Evolutionary conservation across 2,329 filamentous ascomycete species (phyloP), one percentile per base, ranked within the genome.

Genomic region (Lasiodiplodia sp.): DNA sequence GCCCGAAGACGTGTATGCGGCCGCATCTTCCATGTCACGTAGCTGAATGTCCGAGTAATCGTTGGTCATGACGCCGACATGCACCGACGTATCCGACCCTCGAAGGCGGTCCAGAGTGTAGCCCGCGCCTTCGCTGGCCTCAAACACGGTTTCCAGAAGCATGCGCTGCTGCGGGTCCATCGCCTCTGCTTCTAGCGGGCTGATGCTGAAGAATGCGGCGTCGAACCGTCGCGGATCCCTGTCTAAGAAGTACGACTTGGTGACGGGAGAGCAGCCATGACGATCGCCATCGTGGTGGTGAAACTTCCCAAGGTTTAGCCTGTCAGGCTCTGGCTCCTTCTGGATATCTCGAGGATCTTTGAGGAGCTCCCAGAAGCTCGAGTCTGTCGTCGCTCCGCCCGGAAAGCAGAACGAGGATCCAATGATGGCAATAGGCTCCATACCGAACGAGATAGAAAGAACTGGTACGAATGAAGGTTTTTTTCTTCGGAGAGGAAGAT

Each of bases 361-460:
- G 21, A 67, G 55, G 55, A 78, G 65, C 44, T 75, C 72, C 72
- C 73, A 78, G 25, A 78, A 74, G 28, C 76, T 73, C 52, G 75
- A 73, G 0, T 73, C 73, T 2, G 71, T 73, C 6, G 68, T 71
- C 3, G 72, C 72, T 28, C 68, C 71, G 28, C 75, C 75, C 1
- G 76, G 72, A 25, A 76, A 71, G 16, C 76, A 71, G 55, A 72
- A 75, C n/a, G 75, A 72, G 70, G 80, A 78, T 47, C 80, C 80
- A 69, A 82, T 75, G 16, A 83, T 77, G 18, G 80, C 80, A 68
- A 79, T 77, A 14, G 74, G 74, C 63, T 70, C 67, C 44, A 49
- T 49, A 7, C 44, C n/a, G 44, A 16, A 49, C 37, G 37, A 38
- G 37, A 38, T 38, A 38, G 12, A 38, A 38, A 38, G 37, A 38